These are phyloP conservation scores for thale cress (Arabidopsis thaliana) DNA, from an alignment of 345 rosid species.

Conservation along the genomic window TAIR10.1 NC_003070.9:1261501-1262000, in stretches of 20 bases:
- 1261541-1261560: not conserved
- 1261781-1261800: not conserved
- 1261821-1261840: conserved; percentile 19
- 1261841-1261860: not conserved
- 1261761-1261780: conserved; percentile 25
- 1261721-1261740: conserved; percentile 35
- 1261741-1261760: conserved; percentile 43
- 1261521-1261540: not conserved
- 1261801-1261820: not conserved
- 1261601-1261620: not conserved
- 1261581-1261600: conserved; percentile 21
- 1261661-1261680: conserved; percentile 32
- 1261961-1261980: conserved; percentile 25
- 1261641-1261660: not conserved
- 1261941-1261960: conserved; percentile 31
- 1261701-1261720: conserved; percentile 24
- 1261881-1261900: not conserved
- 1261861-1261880: not conserved
- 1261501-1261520: not conserved
- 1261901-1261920: not conserved
- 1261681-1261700: conserved; percentile 23
- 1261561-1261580: conserved; percentile 6
- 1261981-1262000: not conserved
- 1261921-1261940: not conserved
- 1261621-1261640: not conserved